Percentiles rank a stretch among this genome's conserved stretches.
Conservation (phyloP, 352 stramenopile species). For the Ophiocytium majus region DNA sequence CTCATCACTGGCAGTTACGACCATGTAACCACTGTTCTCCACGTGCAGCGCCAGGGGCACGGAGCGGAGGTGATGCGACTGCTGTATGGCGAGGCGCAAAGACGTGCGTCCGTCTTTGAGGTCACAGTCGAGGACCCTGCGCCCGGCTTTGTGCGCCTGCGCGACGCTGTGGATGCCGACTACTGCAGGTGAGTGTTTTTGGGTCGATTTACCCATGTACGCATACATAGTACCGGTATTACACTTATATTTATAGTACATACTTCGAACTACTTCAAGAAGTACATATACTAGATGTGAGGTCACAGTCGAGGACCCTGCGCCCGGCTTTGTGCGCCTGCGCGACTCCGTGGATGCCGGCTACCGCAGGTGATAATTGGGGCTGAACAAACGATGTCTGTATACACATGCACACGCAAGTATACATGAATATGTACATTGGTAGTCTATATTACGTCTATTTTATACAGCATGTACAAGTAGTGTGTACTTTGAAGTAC, state of each 20-base stretch:
- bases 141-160: conserved; percentile 37
- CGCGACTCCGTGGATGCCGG: conserved; percentile 14
- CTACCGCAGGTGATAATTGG: conserved; percentile 20
- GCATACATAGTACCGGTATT: no score
- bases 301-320: conserved; percentile 55
- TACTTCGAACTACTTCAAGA: conserved; percentile 39
- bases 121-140: conserved; percentile 55
- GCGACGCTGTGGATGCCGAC: conserved; percentile 17
- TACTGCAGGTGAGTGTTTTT: conserved; percentile 12
- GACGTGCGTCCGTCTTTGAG: conserved; percentile 43
- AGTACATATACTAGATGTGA: conserved; percentile 50
- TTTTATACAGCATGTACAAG: no score
- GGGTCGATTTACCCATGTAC: no score
- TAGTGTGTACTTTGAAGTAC: no score
- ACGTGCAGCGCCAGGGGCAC: conserved; percentile 36
- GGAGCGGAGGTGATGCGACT: conserved; percentile 38
- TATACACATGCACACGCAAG: no score
- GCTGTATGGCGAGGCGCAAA: conserved; percentile 39
- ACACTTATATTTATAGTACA: no score
- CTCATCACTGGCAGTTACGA: no score
- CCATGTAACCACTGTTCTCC: no score
- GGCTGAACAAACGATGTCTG: no score
- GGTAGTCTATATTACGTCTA: no score
- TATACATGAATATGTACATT: no score
- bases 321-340: conserved; percentile 38